Conservation (phyloP, 371 early-diverging fungal species). For the Choanephora cucurbitarum region DNA sequence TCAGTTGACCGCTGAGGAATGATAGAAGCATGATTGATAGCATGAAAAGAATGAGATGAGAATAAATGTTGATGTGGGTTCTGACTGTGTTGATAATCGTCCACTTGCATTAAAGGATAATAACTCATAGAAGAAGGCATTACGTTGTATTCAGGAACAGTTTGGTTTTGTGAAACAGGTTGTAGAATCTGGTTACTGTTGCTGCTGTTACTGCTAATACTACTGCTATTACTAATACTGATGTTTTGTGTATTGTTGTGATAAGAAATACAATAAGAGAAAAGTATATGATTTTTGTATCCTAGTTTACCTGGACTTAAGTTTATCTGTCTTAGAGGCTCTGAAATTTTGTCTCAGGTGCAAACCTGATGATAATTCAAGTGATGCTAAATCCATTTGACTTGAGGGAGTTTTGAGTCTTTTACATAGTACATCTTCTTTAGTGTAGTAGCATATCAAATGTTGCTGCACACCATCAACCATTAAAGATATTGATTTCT, state of each 20-base stretch:
- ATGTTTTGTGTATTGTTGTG: no score
- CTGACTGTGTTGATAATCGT: conserved; percentile 8
- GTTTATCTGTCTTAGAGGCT: conserved; percentile 21
- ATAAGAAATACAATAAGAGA: no score
- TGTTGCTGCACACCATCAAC: conserved; percentile 73
- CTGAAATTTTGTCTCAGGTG: conserved; percentile 47
- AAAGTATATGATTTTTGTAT: no score
- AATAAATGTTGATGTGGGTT: conserved; percentile 22
- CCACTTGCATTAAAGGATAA: not conserved
- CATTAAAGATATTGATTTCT: conserved; percentile 78
- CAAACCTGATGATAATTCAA: conserved; percentile 49
- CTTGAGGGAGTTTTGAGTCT: conserved; percentile 50
- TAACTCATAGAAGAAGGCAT: not conserved
- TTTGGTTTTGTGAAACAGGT: no score
- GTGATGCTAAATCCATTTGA: conserved; percentile 37
- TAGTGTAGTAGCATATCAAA: conserved; percentile 77
- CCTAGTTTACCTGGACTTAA: conserved; percentile 8
- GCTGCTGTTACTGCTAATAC: no score
- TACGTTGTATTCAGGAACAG: no score
- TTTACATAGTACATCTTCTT: conserved; percentile 64
- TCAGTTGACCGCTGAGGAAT: conserved; percentile 3
- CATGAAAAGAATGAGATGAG: conserved; percentile 17
- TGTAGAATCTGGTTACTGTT: no score
- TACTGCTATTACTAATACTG: no score
- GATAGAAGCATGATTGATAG: conserved; percentile 17